Evolutionary conservation across 73 alveolate species (phyloP), one percentile per base, ranked within the genome.

Genomic region (Paraurostyla sp.): DNA sequence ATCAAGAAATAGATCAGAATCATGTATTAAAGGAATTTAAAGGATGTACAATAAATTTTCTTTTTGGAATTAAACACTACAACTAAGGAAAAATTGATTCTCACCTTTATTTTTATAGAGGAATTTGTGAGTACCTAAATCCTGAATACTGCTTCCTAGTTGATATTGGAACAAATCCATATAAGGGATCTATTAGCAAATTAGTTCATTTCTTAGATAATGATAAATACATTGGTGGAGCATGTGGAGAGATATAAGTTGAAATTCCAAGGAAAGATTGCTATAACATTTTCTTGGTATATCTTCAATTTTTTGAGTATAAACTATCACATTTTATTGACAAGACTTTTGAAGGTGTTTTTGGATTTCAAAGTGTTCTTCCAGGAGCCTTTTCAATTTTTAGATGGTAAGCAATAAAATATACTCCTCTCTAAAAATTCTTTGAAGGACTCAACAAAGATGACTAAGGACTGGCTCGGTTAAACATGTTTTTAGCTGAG

Each of bases 401-500:
- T 46, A 81, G 93, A 85, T 91, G 93, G 93, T 83, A 85, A 86
- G 96, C 96, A 0, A 76, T 91, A 27, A 59, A 85, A 36, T 76
- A 78, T 18, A 63, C 46, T n/a, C 96, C 96, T 1, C 43, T 91
- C 18, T 62, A 90, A 42, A 30, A 51, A 22, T 90, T 90, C 85
- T 83, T 90, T 29, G 42, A 71, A 29, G 92, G 95, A 18, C 36
- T 90, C 16, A 68, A 81, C 30, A 69, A 71, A 43, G 78, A 76
- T 46, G 22, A 48, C 29, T 83, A 59, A 33, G 40, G 59, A 43
- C 65, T 81, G 20, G 27, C 29, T 29, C 88, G 30, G 7, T 11
- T 93, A n/a, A 92, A 92, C 62, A 83, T 89, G 86, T 92, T 89
- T 40, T 60, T 92, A n/a, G 97, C 97, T 29, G 97, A 92, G 48